These are phyloP conservation scores for Daldinia vernicosa DNA, from an alignment of 495 filamentous ascomycete species.

Conservation along the genomic window DNA sequence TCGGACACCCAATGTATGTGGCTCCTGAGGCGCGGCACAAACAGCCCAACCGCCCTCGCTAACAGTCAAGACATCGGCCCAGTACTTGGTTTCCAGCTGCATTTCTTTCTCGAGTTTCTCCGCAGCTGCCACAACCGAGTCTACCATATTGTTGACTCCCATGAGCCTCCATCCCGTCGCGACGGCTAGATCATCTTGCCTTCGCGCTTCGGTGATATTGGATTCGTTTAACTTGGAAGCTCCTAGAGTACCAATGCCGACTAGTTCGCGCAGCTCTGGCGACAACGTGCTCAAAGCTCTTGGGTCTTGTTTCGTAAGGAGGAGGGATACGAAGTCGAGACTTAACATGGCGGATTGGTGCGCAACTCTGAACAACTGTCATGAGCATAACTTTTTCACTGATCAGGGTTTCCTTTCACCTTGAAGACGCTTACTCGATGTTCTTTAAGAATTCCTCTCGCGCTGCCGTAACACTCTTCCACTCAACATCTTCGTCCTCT, in stretches of 20 bases:
- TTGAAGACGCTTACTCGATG: conserved; percentile 53
- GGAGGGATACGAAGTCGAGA: conserved; percentile 85
- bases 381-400: conserved; percentile 17
- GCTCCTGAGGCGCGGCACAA: conserved; percentile 74
- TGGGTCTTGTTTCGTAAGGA: conserved; percentile 79
- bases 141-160: conserved; percentile 75
- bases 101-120: conserved; percentile 78
- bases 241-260: conserved; percentile 80
- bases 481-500: conserved; percentile 43
- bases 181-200: conserved; percentile 65
- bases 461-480: conserved; percentile 54
- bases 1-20: conserved; percentile 79
- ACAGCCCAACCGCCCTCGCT: conserved; percentile 86
- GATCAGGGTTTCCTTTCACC: not conserved
- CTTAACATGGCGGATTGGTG: conserved; percentile 71
- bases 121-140: conserved; percentile 76
- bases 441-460: conserved; percentile 64
- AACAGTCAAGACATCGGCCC: conserved; percentile 82
- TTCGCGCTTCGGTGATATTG: conserved; percentile 60
- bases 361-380: conserved; percentile 52
- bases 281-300: conserved; percentile 75
- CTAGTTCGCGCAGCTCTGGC: conserved; percentile 68
- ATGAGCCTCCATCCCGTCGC: conserved; percentile 83
- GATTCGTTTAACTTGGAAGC: conserved; percentile 72
- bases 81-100: conserved; percentile 81